Evolutionary conservation across 2,329 filamentous ascomycete genomes (phyloP).

Genomic region (Colletotrichum agaves): DNA sequence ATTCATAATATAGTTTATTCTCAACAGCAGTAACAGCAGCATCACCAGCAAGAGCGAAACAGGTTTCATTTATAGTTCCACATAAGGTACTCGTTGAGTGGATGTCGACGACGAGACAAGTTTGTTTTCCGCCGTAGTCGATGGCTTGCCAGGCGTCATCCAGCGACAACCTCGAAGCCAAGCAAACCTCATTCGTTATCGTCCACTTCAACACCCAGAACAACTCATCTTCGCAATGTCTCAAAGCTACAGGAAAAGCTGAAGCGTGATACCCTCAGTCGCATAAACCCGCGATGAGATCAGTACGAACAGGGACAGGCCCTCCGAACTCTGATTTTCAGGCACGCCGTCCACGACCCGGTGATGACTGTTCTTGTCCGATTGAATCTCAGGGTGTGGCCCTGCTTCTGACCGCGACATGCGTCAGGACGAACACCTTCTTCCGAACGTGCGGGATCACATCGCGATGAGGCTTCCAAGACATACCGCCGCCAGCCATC

Average conservation of each 20-base stretch:
- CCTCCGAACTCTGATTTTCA: not conserved
- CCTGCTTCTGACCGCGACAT: slow-evolving; percentile 15
- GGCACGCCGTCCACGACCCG: not conserved
- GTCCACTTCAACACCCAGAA: not conserved
- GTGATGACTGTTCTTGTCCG: slow-evolving; percentile 4
- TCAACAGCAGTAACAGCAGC: too few relatives aligned
- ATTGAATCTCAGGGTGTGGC: not conserved
- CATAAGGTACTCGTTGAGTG: too few relatives aligned
- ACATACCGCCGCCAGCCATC: not conserved
- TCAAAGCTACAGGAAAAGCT: not conserved
- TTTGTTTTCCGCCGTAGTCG: too few relatives aligned
- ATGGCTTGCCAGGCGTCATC: too few relatives aligned
- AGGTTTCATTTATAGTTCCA: too few relatives aligned
- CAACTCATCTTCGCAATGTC: not conserved
- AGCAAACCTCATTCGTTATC: too few relatives aligned
- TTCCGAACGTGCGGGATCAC: not conserved
- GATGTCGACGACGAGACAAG: too few relatives aligned
- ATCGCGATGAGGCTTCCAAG: slow-evolving; percentile 3
- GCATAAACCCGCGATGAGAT: not conserved
- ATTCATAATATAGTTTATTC: too few relatives aligned
- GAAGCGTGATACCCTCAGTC: not conserved
- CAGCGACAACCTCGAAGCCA: too few relatives aligned
- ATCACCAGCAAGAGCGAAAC: too few relatives aligned
- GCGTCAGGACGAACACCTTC: slow-evolving; percentile 5
- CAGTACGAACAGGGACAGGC: not conserved